Conservation (phyloP, 192 early-diverging fungal genomes). For the Coemansia reversa region DNA sequence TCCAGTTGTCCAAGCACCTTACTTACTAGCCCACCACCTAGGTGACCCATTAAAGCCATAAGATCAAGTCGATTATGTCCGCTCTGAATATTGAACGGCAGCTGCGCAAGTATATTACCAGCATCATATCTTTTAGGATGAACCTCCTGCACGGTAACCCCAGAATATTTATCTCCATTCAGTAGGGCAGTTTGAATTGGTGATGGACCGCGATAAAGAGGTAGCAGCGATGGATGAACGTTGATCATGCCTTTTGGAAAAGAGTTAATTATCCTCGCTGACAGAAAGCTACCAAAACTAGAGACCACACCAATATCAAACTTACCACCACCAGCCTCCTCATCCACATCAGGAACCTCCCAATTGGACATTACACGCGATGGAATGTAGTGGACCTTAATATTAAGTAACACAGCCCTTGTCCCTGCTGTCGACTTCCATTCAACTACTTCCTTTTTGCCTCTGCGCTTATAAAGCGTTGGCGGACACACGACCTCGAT, state of each 20-base stretch:
- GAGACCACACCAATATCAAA: conserved; percentile 91
- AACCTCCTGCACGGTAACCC: conserved; percentile 86
- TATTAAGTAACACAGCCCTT: conserved; percentile 1
- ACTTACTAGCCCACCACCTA: conserved; percentile 18
- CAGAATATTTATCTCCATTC: conserved; percentile 69
- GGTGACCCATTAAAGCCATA: conserved; percentile 18
- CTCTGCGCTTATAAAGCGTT: conserved; percentile 11
- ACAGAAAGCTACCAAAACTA: conserved; percentile 90
- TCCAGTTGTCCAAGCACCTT: conserved; percentile 23
- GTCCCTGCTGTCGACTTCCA: conserved; percentile 18
- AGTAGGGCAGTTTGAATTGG: conserved; percentile 85
- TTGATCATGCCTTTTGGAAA: conserved; percentile 77
- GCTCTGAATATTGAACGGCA: conserved; percentile 8
- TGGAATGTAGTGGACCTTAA: conserved; percentile 6
- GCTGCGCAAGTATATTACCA: conserved; percentile 76
- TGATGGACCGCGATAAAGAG: conserved; percentile 89
- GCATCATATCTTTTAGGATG: conserved; percentile 78
- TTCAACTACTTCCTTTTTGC: conserved; percentile 9
- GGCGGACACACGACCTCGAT: conserved; percentile 22
- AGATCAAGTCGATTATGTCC: background rate
- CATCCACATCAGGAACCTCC: conserved; percentile 10
- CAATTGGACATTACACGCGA: conserved; percentile 4
- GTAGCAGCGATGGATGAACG: conserved; percentile 91
- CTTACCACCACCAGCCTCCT: background rate
- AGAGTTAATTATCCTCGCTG: conserved; percentile 63